Evolutionary conservation across 2,329 filamentous ascomycete species (phyloP).

Genomic region (Monosporascus sp.): DNA sequence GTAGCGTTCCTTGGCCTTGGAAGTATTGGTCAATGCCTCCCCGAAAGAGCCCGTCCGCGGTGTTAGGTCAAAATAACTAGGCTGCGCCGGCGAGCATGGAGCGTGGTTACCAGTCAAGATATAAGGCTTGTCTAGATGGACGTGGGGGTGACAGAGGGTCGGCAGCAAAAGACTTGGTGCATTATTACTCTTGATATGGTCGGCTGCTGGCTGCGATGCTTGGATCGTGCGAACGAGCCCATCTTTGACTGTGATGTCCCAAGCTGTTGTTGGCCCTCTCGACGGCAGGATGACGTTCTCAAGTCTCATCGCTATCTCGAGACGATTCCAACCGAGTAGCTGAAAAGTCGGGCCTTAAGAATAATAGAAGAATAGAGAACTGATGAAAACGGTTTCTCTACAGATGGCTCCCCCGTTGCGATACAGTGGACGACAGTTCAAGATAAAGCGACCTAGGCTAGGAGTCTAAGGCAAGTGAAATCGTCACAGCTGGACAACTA

Average conservation of each 20-base stretch:
- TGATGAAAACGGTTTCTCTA: too few species aligned
- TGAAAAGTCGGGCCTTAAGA: too few species aligned
- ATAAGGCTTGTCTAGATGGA: conserved; percentile 67
- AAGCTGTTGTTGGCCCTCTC: conserved; percentile 4
- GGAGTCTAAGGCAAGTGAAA: too few species aligned
- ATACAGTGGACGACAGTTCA: too few species aligned
- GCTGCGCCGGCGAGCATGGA: conserved; percentile 27
- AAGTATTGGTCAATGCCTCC: conserved; percentile 53
- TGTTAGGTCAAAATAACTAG: conserved; percentile 55
- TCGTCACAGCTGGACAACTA: too few species aligned
- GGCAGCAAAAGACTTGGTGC: conserved; percentile 28
- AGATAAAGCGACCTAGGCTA: too few species aligned
- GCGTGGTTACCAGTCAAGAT: conserved; percentile 39
- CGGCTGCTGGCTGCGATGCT: conserved; percentile 8
- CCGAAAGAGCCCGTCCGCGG: conserved; percentile 57
- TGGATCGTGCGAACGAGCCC: conserved; percentile 13
- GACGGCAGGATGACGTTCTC: conserved; percentile 13
- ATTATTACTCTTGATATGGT: background rate
- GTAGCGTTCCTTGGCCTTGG: conserved; percentile 58
- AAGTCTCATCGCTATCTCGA: conserved; percentile 7
- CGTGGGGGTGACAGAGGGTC: conserved; percentile 63
- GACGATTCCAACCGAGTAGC: too few species aligned
- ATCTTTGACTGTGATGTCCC: conserved; percentile 14
- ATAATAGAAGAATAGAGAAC: too few species aligned
- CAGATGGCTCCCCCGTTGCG: too few species aligned